Evolutionary conservation across 495 filamentous ascomycete genomes (phyloP).

Genomic region (Wilcoxina mikolae): DNA sequence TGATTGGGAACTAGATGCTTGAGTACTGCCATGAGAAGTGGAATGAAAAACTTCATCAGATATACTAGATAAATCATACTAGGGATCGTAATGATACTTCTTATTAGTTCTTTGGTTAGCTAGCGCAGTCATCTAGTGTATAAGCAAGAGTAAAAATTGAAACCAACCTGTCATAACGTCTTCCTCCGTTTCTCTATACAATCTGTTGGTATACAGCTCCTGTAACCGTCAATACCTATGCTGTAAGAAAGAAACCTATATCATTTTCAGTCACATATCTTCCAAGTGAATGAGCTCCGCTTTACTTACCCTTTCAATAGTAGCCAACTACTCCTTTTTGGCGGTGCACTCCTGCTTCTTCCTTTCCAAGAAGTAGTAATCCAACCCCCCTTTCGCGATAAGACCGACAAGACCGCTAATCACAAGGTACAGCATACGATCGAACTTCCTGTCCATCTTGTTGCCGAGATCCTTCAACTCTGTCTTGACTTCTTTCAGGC

Average conservation of each 20-base stretch:
- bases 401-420: constrained; percentile 4
- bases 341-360: constrained; percentile 1
- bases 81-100: too few relatives aligned
- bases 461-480: neutral
- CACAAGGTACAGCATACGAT: constrained; percentile 2
- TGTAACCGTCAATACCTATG: neutral
- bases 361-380: neutral
- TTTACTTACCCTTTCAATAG: constrained; percentile 4
- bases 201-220: neutral
- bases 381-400: neutral
- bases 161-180: neutral
- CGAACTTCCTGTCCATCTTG: constrained; percentile 4
- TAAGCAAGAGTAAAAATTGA: neutral
- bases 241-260: neutral
- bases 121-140: neutral
- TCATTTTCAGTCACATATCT: neutral
- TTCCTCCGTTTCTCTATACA: neutral
- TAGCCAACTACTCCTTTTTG: neutral
- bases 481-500: constrained; percentile 3
- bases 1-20: too few relatives aligned
- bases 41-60: too few relatives aligned
- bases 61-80: too few relatives aligned
- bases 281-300: neutral
- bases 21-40: too few relatives aligned
- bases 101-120: too few relatives aligned